Evolutionary conservation across 1,139 yeast genomes (phyloP), one percentile per base, ranked within the genome.

Genomic region (Candida sp.): DNA sequence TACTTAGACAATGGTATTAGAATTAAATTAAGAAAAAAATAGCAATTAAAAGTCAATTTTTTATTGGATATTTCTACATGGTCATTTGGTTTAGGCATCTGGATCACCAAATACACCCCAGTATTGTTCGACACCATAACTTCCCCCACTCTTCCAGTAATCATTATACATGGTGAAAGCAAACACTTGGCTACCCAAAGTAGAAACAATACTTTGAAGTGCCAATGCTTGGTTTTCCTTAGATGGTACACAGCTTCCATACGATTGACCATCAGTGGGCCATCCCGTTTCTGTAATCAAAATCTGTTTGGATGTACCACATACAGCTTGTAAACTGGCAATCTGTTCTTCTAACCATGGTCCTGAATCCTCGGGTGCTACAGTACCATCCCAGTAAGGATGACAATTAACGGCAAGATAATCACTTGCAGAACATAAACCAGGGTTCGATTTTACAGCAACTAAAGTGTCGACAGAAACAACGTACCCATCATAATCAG

Each of bases 371-470:
- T 68, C 67, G 51, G 93, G 89, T 47, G 65, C 69, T 44, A 84
- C 81, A 57, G 77, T 68, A 59, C 87, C 84, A 64, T 84, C 90
- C 72, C 87, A 86, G 79, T 73, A 86, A 54, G 93, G 86, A 64
- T 86, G 95, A 45, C 87, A 85, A 64, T 85, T 86, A 54, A 84
- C 86, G 27, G 93, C 93, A 66, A 86, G 73, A 74, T 84, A 86
- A 66, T 86, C 95, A 30, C 90, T 84, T 57, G 70, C 65, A 41
- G 73, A 66, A 73, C 95, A 87, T 63, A 86, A 76, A 34, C 68
- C 84, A 49, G 90, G 84, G 77, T 86, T 84, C 68, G 74, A 73
- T 49, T 80, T 73, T 52, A 83, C 82, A 40, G 95, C 91, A 55
- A 81, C 80, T 63, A 84, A 82, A 43, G 95, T 86, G 64, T 87